Conservation (phyloP, 306 rosid species). For the Fagus crenata region DNA sequence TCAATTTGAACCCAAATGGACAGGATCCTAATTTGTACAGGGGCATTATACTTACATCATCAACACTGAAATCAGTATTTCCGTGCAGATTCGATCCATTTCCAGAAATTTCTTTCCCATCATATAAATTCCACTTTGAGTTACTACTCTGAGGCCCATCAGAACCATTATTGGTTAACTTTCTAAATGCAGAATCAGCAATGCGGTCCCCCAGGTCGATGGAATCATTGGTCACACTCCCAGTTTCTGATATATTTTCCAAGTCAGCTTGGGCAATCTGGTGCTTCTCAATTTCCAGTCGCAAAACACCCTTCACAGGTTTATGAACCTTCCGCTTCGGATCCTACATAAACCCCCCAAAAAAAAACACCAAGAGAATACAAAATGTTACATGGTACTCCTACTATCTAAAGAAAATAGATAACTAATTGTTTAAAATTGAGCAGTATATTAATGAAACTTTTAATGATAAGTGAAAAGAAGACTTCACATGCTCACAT, state of each 20-base stretch:
- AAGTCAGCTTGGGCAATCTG: constrained; percentile 71
- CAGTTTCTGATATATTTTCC: constrained; percentile 88
- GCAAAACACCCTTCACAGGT: constrained; percentile 91
- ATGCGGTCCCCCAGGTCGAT: constrained; percentile 67
- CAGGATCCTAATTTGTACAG: background rate
- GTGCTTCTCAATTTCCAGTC: constrained; percentile 93
- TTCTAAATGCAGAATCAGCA: constrained; percentile 61
- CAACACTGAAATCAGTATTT: constrained; percentile 52
- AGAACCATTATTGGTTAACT: constrained; percentile 63
- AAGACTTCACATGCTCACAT: background rate
- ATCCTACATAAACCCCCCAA: constrained; percentile 54
- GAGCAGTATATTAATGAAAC: background rate
- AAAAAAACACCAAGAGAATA: constrained; percentile 7
- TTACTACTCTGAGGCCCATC: constrained; percentile 80
- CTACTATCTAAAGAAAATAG: background rate
- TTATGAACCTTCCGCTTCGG: constrained; percentile 93
- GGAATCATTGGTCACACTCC: constrained; percentile 79
- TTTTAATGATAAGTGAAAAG: background rate
- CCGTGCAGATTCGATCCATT: constrained; percentile 68
- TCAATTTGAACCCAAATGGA: background rate
- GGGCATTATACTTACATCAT: constrained; percentile 65
- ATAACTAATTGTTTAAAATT: background rate
- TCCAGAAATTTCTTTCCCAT: constrained; percentile 58
- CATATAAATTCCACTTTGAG: constrained; percentile 59
- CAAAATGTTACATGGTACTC: constrained; percentile 16